These are phyloP conservation scores for Dalbergia oliveri DNA, from an alignment of 306 rosid genomes.

Conservation along the genomic window DNA sequence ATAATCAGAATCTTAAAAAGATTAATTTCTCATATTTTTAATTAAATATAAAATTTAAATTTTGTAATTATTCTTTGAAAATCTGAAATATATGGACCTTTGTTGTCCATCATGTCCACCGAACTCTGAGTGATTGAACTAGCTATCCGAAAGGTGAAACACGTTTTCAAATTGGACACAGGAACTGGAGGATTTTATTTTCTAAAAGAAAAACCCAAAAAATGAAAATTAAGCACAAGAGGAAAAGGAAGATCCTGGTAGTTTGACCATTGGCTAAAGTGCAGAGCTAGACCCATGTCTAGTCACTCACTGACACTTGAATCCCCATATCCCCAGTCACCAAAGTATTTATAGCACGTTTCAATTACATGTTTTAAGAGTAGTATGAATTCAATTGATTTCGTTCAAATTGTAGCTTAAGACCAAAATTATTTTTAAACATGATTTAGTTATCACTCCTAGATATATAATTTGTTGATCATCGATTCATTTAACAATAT, in stretches of 20 bases:
- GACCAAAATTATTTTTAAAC: too few species aligned
- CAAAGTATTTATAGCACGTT: background rate
- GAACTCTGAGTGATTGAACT: background rate
- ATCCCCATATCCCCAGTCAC: background rate
- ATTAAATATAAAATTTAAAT: too few species aligned
- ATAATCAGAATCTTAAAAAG: too few species aligned
- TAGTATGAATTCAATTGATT: too few species aligned
- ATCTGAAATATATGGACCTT: too few species aligned
- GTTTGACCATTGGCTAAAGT: background rate
- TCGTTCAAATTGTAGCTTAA: too few species aligned
- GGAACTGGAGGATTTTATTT: background rate
- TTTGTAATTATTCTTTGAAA: too few species aligned
- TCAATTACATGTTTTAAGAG: background rate
- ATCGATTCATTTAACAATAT: too few species aligned
- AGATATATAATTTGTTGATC: background rate
- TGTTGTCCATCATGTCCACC: too few species aligned
- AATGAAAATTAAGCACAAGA: background rate
- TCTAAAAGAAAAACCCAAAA: too few species aligned
- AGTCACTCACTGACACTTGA: background rate
- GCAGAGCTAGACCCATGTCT: background rate
- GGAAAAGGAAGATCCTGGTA: background rate
- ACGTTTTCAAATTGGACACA: background rate
- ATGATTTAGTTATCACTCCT: too few species aligned
- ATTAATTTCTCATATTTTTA: too few species aligned
- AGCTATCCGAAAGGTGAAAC: background rate